A percentile compares a stretch with the other conserved stretches of the same genome.
These are phyloP conservation scores for Capronia epimyces DNA, from an alignment of 2,329 filamentous ascomycete genomes.

Conservation along the genomic window DNA sequence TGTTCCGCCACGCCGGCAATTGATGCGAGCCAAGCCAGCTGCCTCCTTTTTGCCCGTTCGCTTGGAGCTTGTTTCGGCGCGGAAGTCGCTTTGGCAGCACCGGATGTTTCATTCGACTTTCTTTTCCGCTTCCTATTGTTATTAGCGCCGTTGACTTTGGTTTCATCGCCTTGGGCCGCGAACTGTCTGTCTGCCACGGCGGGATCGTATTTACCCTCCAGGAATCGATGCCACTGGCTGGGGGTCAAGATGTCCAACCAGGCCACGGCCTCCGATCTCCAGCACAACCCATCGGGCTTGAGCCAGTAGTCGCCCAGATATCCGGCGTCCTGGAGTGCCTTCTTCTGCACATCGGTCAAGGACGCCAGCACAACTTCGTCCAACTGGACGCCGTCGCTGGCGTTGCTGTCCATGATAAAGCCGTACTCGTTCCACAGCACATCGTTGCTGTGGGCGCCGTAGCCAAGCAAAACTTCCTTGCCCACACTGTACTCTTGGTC, in stretches of 20 bases:
- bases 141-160: not conserved
- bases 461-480: slow-evolving; percentile 20
- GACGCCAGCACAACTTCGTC: slow-evolving; percentile 11
- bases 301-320: slow-evolving; percentile 23
- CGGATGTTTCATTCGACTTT: not conserved
- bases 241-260: slow-evolving; percentile 13
- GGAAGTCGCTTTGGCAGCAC: not conserved
- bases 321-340: slow-evolving; percentile 8
- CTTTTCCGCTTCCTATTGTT: slow-evolving; percentile 1
- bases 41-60: slow-evolving; percentile 3
- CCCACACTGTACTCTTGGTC: not conserved
- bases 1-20: slow-evolving; percentile 1
- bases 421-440: slow-evolving; percentile 23
- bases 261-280: slow-evolving; percentile 19
- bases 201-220: slow-evolving; percentile 13
- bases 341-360: slow-evolving; percentile 5
- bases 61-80: not conserved
- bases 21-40: slow-evolving; percentile 4
- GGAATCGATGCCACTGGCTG: slow-evolving; percentile 13
- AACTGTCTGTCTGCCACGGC: not conserved
- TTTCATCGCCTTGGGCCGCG: not conserved
- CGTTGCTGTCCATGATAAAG: slow-evolving; percentile 18
- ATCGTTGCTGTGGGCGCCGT: slow-evolving; percentile 24
- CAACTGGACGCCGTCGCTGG: slow-evolving; percentile 11
- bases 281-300: slow-evolving; percentile 15